Conservation (phyloP, 805 yeast genomes). For the Ogataea ramenticola region DNA sequence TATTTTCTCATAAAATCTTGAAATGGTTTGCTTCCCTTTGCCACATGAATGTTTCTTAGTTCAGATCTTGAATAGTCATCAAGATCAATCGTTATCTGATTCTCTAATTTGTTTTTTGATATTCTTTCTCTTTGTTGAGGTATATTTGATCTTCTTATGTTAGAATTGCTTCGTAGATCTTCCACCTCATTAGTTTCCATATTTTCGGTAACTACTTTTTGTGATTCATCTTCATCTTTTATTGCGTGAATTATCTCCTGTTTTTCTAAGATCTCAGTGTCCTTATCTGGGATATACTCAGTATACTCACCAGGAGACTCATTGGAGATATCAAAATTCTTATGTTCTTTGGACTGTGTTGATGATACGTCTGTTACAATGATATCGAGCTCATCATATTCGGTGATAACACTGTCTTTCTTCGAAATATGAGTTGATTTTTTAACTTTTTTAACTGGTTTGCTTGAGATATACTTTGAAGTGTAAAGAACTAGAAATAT, state of each 20-base stretch:
- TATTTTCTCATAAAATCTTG: conserved; percentile 10
- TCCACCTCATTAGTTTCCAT: neutral
- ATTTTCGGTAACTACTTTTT: neutral
- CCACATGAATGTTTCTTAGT: conserved; percentile 1
- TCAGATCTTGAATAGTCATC: neutral
- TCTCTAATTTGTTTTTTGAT: neutral
- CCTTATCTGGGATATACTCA: no score
- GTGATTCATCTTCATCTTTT: neutral
- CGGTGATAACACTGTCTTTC: no score
- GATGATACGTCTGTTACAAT: no score
- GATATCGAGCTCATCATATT: no score
- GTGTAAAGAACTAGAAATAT: neutral
- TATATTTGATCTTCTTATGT: neutral
- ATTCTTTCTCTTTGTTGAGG: neutral
- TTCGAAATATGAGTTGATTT: no score
- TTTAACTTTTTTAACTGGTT: no score
- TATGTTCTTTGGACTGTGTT: no score
- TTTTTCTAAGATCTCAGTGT: no score
- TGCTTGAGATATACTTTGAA: neutral
- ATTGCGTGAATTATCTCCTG: no score
- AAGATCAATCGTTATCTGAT: neutral
- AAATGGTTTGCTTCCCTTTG: conserved; percentile 4
- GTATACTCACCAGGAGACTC: no score
- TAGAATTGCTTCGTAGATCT: no score
- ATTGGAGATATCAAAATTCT: no score